Conservation (phyloP, 257 asterid species). For the Forsythia suspensa region DNA sequence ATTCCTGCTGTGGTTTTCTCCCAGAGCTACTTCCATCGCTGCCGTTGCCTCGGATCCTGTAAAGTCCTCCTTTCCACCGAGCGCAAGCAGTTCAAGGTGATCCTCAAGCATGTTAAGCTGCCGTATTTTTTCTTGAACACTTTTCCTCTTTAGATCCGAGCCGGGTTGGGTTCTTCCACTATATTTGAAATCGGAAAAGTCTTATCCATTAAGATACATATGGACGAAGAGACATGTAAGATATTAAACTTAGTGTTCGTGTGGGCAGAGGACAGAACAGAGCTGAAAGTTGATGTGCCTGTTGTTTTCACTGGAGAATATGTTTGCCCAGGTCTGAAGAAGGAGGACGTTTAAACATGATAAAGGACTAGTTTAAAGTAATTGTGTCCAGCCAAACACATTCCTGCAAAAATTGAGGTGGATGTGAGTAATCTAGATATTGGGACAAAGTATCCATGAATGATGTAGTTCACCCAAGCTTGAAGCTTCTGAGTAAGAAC, state of each 20-base stretch:
- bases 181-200: constrained; percentile 68
- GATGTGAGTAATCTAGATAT: constrained; percentile 82
- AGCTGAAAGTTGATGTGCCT: constrained; percentile 77
- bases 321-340: constrained; percentile 80
- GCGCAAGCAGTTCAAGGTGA: constrained; percentile 75
- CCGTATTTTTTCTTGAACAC: constrained; percentile 62
- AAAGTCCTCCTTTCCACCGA: constrained; percentile 75
- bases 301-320: constrained; percentile 81
- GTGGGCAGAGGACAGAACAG: constrained; percentile 89
- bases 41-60: constrained; percentile 44
- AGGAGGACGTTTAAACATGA: constrained; percentile 67
- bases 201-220: constrained; percentile 83
- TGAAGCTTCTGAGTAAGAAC: constrained; percentile 85
- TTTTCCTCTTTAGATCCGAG: constrained; percentile 83
- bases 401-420: constrained; percentile 83
- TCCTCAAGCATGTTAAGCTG: constrained; percentile 38
- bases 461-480: constrained; percentile 65
- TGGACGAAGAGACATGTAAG: constrained; percentile 65
- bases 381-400: constrained; percentile 78
- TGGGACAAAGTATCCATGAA: constrained; percentile 64
- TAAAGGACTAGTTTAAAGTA: constrained; percentile 65
- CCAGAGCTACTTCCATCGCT: constrained; percentile 30
- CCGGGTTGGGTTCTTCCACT: constrained; percentile 78
- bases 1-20: constrained; percentile 66
- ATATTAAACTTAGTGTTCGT: constrained; percentile 84